A percentile compares a stretch with the other conserved stretches of the same genome.
These are phyloP conservation scores for Rutstroemia sp. DNA, from an alignment of 2,329 filamentous ascomycete genomes.

Conservation along the genomic window DNA sequence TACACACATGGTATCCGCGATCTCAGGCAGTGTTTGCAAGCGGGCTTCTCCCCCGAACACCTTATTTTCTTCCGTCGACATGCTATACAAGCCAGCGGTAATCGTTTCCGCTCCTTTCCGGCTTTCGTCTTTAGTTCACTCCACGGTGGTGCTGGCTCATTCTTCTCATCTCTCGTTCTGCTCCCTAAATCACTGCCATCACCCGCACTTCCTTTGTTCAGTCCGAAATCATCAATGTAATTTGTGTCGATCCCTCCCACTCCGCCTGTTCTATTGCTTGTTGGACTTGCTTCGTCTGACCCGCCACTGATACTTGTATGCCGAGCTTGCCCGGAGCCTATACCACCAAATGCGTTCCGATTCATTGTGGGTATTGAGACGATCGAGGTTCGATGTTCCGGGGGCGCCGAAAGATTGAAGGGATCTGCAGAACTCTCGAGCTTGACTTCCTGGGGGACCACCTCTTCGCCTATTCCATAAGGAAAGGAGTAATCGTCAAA, in stretches of 20 bases:
- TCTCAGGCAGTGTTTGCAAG: conserved; percentile 90
- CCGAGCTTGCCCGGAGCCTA: conserved; percentile 11
- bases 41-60: conserved; percentile 94
- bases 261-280: conserved; percentile 21
- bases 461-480: conserved; percentile 38
- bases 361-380: conserved; percentile 18
- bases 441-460: conserved; percentile 27
- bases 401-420: conserved; percentile 17
- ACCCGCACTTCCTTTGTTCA: conserved; percentile 38
- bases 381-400: conserved; percentile 21
- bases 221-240: conserved; percentile 48
- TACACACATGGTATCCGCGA: conserved; percentile 95
- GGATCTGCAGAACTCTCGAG: conserved; percentile 20
- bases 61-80: conserved; percentile 96
- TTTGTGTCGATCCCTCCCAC: conserved; percentile 19
- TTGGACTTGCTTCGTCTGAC: conserved; percentile 29
- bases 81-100: conserved; percentile 91
- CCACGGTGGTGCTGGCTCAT: conserved; percentile 59
- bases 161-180: conserved; percentile 50
- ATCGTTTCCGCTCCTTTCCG: conserved; percentile 87
- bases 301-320: conserved; percentile 24
- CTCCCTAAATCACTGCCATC: conserved; percentile 48
- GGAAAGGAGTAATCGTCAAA: conserved; percentile 49
- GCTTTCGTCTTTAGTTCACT: conserved; percentile 84
- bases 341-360: conserved; percentile 20